phyloP scores from a whole-genome alignment of 306 rosid genomes.

The Potentilla sterilis region DNA sequence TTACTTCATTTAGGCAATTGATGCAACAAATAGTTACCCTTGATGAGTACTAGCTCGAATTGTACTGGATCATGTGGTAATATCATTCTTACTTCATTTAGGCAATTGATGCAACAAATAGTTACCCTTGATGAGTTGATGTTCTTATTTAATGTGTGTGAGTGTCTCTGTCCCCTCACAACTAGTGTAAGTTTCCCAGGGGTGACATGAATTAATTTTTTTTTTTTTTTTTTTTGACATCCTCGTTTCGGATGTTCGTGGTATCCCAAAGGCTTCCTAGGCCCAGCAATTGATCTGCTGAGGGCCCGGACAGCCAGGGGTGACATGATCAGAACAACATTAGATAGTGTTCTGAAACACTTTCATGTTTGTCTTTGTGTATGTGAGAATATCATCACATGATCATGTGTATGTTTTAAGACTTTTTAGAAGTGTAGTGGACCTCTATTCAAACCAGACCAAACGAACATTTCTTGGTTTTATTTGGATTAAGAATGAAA shows the following conservation, averaged over 20 bases:
- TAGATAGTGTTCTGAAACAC: background rate
- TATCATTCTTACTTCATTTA: background rate
- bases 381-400: background rate
- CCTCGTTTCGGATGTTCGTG: no score
- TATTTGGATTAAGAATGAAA: no score
- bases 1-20: background rate
- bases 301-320: background rate
- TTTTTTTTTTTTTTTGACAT: no score
- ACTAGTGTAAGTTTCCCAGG: background rate
- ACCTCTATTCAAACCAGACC: no score
- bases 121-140: background rate
- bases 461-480: no score
- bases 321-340: background rate
- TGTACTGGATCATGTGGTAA: no score
- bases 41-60: no score
- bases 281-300: no score
- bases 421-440: no score
- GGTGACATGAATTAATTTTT: no score
- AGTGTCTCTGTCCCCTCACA: background rate
- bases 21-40: background rate
- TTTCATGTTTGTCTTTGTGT: background rate
- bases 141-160: background rate
- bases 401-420: no score
- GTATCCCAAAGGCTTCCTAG: no score
- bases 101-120: background rate